Evolutionary conservation across 2,329 filamentous ascomycete species (phyloP).

Genomic region (Neonectria faginata): DNA sequence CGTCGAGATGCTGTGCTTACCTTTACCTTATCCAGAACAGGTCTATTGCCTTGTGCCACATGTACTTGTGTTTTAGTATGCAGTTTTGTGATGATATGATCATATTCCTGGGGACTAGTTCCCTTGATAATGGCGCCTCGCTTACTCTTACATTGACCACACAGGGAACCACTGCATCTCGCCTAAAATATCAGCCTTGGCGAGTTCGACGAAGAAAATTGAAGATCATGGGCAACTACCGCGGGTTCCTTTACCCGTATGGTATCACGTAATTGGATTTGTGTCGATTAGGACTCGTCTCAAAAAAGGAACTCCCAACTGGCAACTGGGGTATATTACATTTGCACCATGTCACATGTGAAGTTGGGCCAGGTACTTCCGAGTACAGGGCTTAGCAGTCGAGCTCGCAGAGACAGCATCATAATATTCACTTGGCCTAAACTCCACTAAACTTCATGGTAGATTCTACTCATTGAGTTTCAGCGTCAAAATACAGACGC

Average conservation of each 20-base stretch:
- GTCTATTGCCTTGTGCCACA: background rate
- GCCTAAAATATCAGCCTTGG: background rate
- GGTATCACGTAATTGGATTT: background rate
- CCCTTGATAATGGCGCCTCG: background rate
- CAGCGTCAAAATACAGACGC: background rate
- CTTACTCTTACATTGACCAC: too few species aligned
- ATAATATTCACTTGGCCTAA: too few species aligned
- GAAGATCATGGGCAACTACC: background rate
- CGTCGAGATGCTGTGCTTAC: background rate
- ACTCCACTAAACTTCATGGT: too few species aligned
- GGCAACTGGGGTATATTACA: too few species aligned
- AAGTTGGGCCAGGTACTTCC: too few species aligned
- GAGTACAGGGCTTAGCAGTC: too few species aligned
- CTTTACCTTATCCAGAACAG: background rate
- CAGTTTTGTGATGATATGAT: background rate
- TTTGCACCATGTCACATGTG: too few species aligned
- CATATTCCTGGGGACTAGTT: background rate
- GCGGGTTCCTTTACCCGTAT: background rate
- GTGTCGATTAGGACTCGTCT: background rate
- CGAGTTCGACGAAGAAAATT: background rate
- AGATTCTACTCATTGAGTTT: background rate
- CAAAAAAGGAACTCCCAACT: too few species aligned
- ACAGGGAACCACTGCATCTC: background rate
- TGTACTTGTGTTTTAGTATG: background rate
- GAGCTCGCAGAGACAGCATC: too few species aligned